Percentiles rank a stretch among this genome's conserved stretches.
Evolutionary conservation across 768 basidiomycete genomes (phyloP).

Genomic region (Tylopilus felleus): DNA sequence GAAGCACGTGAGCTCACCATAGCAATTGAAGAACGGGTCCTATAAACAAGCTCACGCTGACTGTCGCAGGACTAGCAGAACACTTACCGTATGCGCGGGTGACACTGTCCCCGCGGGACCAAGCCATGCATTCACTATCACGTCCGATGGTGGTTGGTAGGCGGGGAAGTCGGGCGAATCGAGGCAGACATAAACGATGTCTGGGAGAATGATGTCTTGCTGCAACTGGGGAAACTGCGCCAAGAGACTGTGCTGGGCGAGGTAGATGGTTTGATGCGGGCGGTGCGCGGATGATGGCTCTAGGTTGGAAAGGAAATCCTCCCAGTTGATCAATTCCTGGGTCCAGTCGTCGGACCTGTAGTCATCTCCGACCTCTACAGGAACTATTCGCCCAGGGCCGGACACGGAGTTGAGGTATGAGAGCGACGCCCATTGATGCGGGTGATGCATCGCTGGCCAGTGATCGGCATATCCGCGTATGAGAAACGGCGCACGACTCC

Average conservation of each 20-base stretch:
- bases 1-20: conserved; percentile 47
- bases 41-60: conserved; percentile 30
- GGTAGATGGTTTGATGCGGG: conserved; percentile 51
- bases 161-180: conserved; percentile 39
- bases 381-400: conserved; percentile 82
- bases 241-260: conserved; percentile 89
- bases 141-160: conserved; percentile 64
- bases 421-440: conserved; percentile 59
- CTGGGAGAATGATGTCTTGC: conserved; percentile 78
- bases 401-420: conserved; percentile 67
- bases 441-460: conserved; percentile 72
- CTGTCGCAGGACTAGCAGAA: not conserved
- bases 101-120: conserved; percentile 77
- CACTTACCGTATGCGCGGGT: conserved; percentile 83
- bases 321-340: conserved; percentile 76
- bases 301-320: conserved; percentile 60
- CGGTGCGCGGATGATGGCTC: conserved; percentile 20
- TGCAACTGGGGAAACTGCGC: conserved; percentile 77
- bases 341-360: conserved; percentile 82
- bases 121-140: conserved; percentile 77
- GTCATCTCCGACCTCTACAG: conserved; percentile 84
- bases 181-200: conserved; percentile 77
- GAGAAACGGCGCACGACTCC: conserved; percentile 64
- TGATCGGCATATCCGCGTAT: conserved; percentile 55
- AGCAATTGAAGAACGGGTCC: conserved; percentile 95